These are phyloP conservation scores for Huntiella abstrusa DNA, from an alignment of 2,329 filamentous ascomycete genomes.

Conservation along the genomic window DNA sequence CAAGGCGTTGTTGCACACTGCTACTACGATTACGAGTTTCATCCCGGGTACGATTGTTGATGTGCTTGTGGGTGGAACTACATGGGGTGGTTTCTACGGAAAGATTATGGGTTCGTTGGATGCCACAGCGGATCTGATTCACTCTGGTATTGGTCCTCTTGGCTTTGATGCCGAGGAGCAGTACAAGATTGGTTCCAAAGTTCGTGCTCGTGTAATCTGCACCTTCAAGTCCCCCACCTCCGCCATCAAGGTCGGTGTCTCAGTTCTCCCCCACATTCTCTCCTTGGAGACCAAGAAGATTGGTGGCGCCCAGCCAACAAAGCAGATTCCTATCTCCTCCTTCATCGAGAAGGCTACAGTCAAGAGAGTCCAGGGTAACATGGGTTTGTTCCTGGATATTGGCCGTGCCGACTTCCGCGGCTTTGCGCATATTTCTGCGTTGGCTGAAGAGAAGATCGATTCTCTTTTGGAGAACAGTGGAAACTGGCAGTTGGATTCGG, in stretches of 20 bases:
- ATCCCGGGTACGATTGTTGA: conserved; percentile 83
- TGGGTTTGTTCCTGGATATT: conserved; percentile 65
- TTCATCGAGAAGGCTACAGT: conserved; percentile 63
- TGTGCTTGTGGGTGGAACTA: conserved; percentile 60
- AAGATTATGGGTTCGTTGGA: conserved; percentile 87
- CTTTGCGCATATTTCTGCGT: conserved; percentile 85
- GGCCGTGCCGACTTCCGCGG: conserved; percentile 47
- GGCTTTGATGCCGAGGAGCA: conserved; percentile 53
- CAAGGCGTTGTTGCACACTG: conserved; percentile 48
- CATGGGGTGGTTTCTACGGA: conserved; percentile 56
- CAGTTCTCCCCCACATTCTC: conserved; percentile 67
- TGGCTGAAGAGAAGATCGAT: conserved; percentile 82
- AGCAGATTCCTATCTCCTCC: conserved; percentile 50
- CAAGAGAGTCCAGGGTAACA: conserved; percentile 55
- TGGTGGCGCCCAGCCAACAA: conserved; percentile 29
- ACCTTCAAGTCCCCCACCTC: conserved; percentile 58
- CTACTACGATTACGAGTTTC: conserved; percentile 76
- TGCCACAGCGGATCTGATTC: conserved; percentile 75
- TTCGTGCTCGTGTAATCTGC: conserved; percentile 74
- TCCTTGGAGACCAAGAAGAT: conserved; percentile 33
- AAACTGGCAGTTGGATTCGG: conserved; percentile 57
- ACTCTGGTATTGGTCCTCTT: conserved; percentile 58
- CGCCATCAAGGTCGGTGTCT: conserved; percentile 73
- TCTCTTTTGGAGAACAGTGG: conserved; percentile 59
- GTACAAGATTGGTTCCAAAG: conserved; percentile 67